These are phyloP conservation scores for Lunularia cruciata DNA, from an alignment of 225 moss, liverwort and hornwort species.

Conservation along the genomic window DNA sequence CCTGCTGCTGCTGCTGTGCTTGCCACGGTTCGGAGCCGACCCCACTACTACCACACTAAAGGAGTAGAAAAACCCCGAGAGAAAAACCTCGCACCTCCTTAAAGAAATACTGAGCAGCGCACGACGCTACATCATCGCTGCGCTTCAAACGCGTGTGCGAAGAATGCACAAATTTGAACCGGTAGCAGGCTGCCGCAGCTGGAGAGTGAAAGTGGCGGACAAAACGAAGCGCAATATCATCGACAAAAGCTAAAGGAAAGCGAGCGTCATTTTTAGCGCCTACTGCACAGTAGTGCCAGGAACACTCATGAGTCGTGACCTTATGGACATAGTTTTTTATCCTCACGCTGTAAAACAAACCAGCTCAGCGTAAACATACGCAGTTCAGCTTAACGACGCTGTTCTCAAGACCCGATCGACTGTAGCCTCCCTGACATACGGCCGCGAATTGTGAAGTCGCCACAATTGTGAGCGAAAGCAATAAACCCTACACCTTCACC, in stretches of 20 bases:
- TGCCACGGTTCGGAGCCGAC: slow-evolving; percentile 4
- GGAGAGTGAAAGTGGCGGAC: slow-evolving; percentile 1
- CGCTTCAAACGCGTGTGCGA: no score
- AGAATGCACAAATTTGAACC: not conserved
- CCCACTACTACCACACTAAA: not conserved
- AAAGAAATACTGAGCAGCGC: not conserved
- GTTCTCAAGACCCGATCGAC: no score
- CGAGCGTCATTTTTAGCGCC: not conserved
- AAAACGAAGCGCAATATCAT: not conserved
- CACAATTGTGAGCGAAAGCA: no score
- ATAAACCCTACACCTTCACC: no score
- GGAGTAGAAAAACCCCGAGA: not conserved
- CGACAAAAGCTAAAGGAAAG: slow-evolving; percentile 2
- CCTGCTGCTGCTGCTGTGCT: not conserved
- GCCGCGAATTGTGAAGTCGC: no score
- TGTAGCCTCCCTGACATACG: no score
- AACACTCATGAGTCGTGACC: not conserved
- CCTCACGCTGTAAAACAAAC: no score
- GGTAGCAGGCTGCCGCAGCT: not conserved
- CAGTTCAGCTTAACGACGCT: no score
- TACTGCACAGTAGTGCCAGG: not conserved
- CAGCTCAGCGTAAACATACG: no score
- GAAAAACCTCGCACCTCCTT: slow-evolving; percentile 9
- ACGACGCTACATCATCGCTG: not conserved
- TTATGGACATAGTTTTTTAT: no score